Base-by-base conservation (phyloP, 2,329 filamentous ascomycete species). In the Plectosphaerella plurivora region DNA sequence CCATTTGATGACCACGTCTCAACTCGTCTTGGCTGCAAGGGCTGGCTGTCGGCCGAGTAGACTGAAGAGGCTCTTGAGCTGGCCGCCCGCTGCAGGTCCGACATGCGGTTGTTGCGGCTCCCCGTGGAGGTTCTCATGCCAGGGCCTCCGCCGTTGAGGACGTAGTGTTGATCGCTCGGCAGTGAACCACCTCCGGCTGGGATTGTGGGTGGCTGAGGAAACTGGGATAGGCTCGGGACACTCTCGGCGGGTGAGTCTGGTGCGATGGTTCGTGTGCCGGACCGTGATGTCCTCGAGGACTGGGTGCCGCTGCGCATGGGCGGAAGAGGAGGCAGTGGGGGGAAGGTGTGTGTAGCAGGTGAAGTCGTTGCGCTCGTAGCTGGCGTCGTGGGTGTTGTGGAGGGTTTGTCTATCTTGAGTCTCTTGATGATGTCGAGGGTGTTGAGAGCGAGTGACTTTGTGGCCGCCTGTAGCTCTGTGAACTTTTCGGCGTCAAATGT, bases 401-500 rank as follows among this genome's bases (percentile, higher is more conserved):
- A 33, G 28, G 28, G 28, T 12, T 7, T 12, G 18, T 52, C 55
- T 14, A 57, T 51, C 44, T 55, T 55, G 4, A 50, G 16, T 6
- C 69, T 63, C 50, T 63, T 68, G 28, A 69, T 65, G 11, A 65
- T 64, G 49, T 73, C 69, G 51, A 73, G 56, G 1, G 68, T 61
- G 33, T 68, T 63, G n/a, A 74, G 62, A 28, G 71, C 72, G 46
- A 73, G 67, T 0, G 68, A 54, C 52, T 70, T 72, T 5, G 70
- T 69, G 1, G 70, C 68, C 0, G 66, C 69, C 58, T 77, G 74
- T 5, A 82, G 66, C 57, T 77, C 71, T n/a, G 68, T 63, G 51
- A 76, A 82, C 55, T 75, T 77, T 25, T 68, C 69, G 22, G 66
- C 61, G 20, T 81, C 75, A 55, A 82, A 82, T 22, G 69, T 69